These are phyloP conservation scores for Penicillium paneum DNA, from an alignment of 2,329 filamentous ascomycete species.

Conservation along the genomic window DNA sequence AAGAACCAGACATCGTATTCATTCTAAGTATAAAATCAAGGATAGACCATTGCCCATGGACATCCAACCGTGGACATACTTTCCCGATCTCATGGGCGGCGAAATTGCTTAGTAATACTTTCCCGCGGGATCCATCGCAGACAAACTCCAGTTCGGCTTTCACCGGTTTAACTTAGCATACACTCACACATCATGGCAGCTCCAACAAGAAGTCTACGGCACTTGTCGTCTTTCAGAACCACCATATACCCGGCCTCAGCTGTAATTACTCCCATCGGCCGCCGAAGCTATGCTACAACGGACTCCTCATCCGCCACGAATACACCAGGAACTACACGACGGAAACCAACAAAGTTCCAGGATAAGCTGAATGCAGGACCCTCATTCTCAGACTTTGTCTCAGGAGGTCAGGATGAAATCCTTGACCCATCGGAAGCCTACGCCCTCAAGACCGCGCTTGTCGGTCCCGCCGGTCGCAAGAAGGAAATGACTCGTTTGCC, in stretches of 20 bases:
- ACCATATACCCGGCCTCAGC: conserved; percentile 16
- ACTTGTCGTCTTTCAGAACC: conserved; percentile 30
- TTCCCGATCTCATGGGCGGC: background rate
- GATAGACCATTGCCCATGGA: background rate
- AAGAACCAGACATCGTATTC: background rate
- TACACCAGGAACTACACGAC: conserved; percentile 45
- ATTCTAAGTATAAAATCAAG: background rate
- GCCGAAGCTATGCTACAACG: conserved; percentile 42
- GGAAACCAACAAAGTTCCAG: conserved; percentile 57
- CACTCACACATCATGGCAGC: conserved; percentile 32
- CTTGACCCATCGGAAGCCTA: conserved; percentile 53
- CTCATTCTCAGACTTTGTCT: conserved; percentile 62
- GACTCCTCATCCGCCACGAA: conserved; percentile 35
- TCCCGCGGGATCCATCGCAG: conserved; percentile 4
- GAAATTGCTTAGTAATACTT: conserved; percentile 6
- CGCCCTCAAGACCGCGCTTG: conserved; percentile 59
- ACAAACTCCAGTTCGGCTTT: conserved; percentile 6
- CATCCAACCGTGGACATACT: background rate
- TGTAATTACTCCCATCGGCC: conserved; percentile 16
- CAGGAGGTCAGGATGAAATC: conserved; percentile 42
- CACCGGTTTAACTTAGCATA: conserved; percentile 5
- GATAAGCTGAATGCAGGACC: conserved; percentile 64
- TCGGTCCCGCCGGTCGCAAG: conserved; percentile 60
- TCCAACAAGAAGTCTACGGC: conserved; percentile 32
- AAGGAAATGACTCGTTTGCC: conserved; percentile 73